These are phyloP conservation scores for Eimeria maxima DNA, from an alignment of 169 alveolate genomes.

Conservation along the genomic window DNA sequence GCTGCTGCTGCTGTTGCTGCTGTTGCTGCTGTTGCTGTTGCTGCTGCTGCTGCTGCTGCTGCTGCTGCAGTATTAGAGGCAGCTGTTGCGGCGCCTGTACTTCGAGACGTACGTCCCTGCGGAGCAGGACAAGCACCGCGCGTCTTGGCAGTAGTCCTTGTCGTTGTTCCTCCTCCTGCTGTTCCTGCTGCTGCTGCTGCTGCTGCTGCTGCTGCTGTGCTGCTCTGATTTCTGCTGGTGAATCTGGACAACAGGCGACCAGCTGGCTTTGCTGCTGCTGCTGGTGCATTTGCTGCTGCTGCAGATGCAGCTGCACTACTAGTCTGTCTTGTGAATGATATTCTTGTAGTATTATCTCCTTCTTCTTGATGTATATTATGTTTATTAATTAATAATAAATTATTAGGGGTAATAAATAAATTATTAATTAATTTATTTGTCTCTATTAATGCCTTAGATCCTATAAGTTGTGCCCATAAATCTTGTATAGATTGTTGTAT, in stretches of 20 bases:
- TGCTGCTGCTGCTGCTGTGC: neutral
- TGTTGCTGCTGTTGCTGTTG: too few species aligned
- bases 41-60: too few species aligned
- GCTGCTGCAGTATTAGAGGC: too few species aligned
- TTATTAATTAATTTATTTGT: neutral
- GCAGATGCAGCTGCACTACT: neutral
- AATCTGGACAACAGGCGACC: neutral
- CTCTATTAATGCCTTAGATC: neutral
- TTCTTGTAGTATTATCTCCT: neutral
- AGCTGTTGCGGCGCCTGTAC: too few species aligned
- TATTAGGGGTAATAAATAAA: neutral
- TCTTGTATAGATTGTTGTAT: neutral
- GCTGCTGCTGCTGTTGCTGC: too few species aligned
- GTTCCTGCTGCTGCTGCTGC: neutral
- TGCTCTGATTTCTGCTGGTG: neutral
- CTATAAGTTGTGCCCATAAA: constrained; percentile 4
- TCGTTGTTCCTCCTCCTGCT: neutral
- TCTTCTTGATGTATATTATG: neutral
- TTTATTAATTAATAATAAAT: too few species aligned
- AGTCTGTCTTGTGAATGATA: neutral
- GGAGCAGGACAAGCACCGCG: neutral
- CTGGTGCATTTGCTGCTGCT: neutral
- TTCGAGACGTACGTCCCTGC: too few species aligned
- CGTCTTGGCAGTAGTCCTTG: neutral
- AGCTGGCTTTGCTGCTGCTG: neutral